These are phyloP conservation scores for Nitzschia inconspicua DNA, from an alignment of 108 stramenopile species.

Conservation along the genomic window DNA sequence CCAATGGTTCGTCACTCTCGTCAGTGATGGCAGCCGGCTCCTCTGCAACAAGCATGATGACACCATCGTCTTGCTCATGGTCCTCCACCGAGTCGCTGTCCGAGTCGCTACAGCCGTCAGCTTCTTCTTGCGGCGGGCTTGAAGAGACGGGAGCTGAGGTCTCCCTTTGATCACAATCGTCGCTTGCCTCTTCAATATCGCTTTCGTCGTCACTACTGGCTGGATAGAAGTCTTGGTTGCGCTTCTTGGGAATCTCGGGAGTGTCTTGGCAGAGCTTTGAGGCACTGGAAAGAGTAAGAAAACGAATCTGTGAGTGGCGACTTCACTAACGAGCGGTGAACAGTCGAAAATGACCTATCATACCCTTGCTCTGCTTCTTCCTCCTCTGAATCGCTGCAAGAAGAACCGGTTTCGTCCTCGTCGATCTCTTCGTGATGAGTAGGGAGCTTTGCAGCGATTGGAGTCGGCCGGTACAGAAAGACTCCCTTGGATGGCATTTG, in stretches of 20 bases:
- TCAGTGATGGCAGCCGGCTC: too few species aligned
- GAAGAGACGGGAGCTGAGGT: too few species aligned
- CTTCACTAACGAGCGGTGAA: too few species aligned
- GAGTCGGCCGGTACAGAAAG: slow-evolving; percentile 1
- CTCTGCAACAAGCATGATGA: background rate
- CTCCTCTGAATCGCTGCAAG: background rate
- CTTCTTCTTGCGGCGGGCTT: too few species aligned
- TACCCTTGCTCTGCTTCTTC: background rate
- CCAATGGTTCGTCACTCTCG: too few species aligned
- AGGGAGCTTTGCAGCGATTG: background rate
- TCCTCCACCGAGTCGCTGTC: background rate
- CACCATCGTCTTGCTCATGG: background rate
- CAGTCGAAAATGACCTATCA: too few species aligned
- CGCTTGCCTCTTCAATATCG: too few species aligned
- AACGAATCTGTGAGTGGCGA: too few species aligned
- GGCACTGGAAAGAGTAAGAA: too few species aligned
- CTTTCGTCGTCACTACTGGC: background rate
- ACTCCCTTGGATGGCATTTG: slow-evolving; percentile 1
- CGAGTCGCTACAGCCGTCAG: background rate
- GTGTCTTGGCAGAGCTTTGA: too few species aligned
- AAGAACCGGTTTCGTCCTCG: background rate
- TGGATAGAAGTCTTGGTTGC: slow-evolving; percentile 1
- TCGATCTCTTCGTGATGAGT: background rate
- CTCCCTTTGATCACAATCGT: too few species aligned
- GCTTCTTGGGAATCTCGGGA: too few species aligned